A percentile compares a stretch with the other conserved stretches of the same genome.
These are phyloP conservation scores for Pythium aphanidermatum DNA, from an alignment of 352 stramenopile species.

Conservation along the genomic window DNA sequence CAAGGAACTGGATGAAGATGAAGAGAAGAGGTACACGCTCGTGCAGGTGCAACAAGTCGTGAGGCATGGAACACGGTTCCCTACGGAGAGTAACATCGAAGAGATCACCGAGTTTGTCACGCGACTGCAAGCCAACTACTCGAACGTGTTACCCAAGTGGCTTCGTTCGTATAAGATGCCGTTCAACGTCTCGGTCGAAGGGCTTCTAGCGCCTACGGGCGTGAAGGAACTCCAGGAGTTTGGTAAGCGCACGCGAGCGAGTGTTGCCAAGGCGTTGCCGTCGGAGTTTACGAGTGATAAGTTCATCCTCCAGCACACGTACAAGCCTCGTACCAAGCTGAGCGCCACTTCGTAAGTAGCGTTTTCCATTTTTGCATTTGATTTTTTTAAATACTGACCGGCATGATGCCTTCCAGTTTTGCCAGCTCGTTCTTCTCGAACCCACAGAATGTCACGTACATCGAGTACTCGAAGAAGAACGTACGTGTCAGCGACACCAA, in stretches of 20 bases:
- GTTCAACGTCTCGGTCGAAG: slow-evolving; percentile 53
- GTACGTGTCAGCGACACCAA: slow-evolving; percentile 6
- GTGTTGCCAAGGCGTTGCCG: slow-evolving; percentile 1
- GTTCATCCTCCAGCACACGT: slow-evolving; percentile 45
- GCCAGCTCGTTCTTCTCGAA: slow-evolving; percentile 46
- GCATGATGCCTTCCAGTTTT: slow-evolving; percentile 33
- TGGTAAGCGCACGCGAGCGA: slow-evolving; percentile 5
- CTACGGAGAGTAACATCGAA: slow-evolving; percentile 39
- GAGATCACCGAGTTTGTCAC: slow-evolving; percentile 42
- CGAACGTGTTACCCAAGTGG: slow-evolving; percentile 35
- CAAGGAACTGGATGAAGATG: neutral
- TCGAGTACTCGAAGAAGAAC: slow-evolving; percentile 8
- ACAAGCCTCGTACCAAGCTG: slow-evolving; percentile 32
- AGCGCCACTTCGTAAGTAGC: slow-evolving; percentile 55
- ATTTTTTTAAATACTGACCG: no score
- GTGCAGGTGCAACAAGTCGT: slow-evolving; percentile 21
- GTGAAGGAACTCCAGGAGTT: slow-evolving; percentile 4
- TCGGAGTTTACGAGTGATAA: slow-evolving; percentile 26
- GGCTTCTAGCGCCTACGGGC: slow-evolving; percentile 32
- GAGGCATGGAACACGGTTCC: slow-evolving; percentile 31
- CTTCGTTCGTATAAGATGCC: slow-evolving; percentile 55
- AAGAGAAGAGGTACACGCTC: slow-evolving; percentile 9
- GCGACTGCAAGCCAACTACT: slow-evolving; percentile 31
- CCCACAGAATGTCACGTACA: slow-evolving; percentile 31
- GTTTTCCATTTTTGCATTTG: no score